Percentiles rank a stretch among this genome's conserved stretches.
Evolutionary conservation across 768 basidiomycete species (phyloP).

Genomic region (Boletellus ananas): DNA sequence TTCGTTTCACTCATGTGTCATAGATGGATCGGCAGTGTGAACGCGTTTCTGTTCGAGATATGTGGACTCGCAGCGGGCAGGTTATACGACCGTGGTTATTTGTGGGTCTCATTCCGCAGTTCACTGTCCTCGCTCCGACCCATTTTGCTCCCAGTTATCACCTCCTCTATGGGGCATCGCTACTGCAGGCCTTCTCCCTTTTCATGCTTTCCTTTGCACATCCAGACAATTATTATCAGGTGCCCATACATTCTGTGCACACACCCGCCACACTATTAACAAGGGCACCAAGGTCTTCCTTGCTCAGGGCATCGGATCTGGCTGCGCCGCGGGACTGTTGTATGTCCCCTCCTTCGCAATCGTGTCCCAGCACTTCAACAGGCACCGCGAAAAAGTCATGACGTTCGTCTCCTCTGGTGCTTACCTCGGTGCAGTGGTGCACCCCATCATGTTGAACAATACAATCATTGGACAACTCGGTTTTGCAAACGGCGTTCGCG

Average conservation of each 20-base stretch:
- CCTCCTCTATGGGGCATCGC: conserved; percentile 26
- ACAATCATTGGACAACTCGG: conserved; percentile 41
- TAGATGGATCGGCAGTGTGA: conserved; percentile 48
- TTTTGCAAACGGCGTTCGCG: conserved; percentile 41
- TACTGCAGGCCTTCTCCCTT: conserved; percentile 31
- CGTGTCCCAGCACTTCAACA: conserved; percentile 51
- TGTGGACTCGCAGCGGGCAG: conserved; percentile 45
- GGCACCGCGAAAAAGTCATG: conserved; percentile 46
- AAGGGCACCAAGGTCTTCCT: conserved; percentile 42
- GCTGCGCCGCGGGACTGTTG: conserved; percentile 45
- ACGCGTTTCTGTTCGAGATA: conserved; percentile 44
- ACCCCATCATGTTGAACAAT: conserved; percentile 62
- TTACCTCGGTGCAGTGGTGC: conserved; percentile 57
- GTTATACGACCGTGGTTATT: conserved; percentile 51
- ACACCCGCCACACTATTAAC: not conserved
- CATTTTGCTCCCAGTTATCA: conserved; percentile 18
- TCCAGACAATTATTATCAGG: conserved; percentile 42
- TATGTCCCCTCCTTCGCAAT: conserved; percentile 48
- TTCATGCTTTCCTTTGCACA: conserved; percentile 47
- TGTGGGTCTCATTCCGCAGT: conserved; percentile 29
- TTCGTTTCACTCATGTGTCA: not conserved
- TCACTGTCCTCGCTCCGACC: not conserved
- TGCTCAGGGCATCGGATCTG: conserved; percentile 47
- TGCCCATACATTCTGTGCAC: conserved; percentile 6
- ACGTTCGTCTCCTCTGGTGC: conserved; percentile 54